Evolutionary conservation across 2,329 filamentous ascomycete genomes (phyloP).

Genomic region (Chaetomium sp.): DNA sequence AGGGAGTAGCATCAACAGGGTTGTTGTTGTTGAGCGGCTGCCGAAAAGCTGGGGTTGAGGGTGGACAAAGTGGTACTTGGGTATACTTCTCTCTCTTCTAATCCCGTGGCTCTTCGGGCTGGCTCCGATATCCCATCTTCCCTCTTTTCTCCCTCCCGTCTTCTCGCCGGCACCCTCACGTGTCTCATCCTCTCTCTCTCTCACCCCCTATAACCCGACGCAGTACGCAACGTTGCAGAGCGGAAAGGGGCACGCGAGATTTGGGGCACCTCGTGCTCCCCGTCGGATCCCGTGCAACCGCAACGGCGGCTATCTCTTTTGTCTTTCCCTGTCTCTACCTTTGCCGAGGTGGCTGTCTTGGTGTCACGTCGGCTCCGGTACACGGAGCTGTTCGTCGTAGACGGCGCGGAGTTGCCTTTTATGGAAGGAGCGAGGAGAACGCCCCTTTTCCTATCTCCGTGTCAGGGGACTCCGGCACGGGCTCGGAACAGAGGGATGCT

Average conservation of each 20-base stretch:
- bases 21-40: background rate
- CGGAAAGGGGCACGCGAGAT: background rate
- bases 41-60: background rate
- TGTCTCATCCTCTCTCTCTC: background rate
- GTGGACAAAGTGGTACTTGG: background rate
- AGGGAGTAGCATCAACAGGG: background rate
- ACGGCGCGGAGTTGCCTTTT: constrained; percentile 1
- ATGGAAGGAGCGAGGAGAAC: background rate
- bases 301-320: background rate
- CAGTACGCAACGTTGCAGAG: background rate
- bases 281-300: background rate
- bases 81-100: background rate
- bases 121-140: background rate
- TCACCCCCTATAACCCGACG: background rate
- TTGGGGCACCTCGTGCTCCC: background rate
- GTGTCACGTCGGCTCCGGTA: background rate
- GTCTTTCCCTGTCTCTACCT: background rate
- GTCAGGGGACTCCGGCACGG: too few species aligned
- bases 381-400: background rate
- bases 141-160: background rate
- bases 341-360: background rate
- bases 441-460: background rate
- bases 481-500: too few species aligned
- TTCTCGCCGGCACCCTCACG: background rate
- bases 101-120: background rate